Evolutionary conservation across 257 asterid species (phyloP), one percentile per base, ranked within the genome.

Genomic region (Plectranthus barbatus): DNA sequence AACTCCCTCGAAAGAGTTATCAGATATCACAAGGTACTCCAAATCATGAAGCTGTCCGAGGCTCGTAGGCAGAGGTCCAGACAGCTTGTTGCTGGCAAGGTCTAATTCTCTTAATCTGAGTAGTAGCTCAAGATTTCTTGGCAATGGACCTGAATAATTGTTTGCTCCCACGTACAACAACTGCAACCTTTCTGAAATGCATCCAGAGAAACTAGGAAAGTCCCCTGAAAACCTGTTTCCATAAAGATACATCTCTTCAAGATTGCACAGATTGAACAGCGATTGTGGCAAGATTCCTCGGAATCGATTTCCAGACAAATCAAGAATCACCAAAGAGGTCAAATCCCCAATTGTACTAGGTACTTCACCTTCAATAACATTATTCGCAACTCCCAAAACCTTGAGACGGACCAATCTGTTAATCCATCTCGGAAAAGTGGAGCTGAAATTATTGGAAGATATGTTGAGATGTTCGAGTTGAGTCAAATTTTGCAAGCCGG

Each of bases 1-100:
- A 2, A 7, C 18, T 26, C 79, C 76, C 15, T 68, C 66, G 21
- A 48, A 40, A 26, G 34, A 60, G 19, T 60, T 69, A n/a, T 60
- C 54, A 0, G 68, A 59, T 39, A 69, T 39, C 7, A 51, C 62
- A 8, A 69, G 48, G n/a, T 11, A 60, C 60, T 60, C 62, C 5
- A 69, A 49, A 57, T 49, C 64, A 0, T 17, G 48, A 34, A 60
- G 37, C 12, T 51, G 46, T 13, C 60, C 62, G 6, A 69, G 52
- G 26, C 54, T 41, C 13, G 0, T 6, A 40, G 68, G 74, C 48
- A 69, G 41, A 24, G 62, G 29, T 13, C 74, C 68, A 4, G 57
- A 31, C 5, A 67, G 17, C 36, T 45, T 56, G 34, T 56, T 56
- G 15, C 9, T 15, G 7, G 44, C 46, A 21, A 56, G 18, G 29